Evolutionary conservation across 495 filamentous ascomycete genomes (phyloP).

Genomic region (Thozetella sp.): DNA sequence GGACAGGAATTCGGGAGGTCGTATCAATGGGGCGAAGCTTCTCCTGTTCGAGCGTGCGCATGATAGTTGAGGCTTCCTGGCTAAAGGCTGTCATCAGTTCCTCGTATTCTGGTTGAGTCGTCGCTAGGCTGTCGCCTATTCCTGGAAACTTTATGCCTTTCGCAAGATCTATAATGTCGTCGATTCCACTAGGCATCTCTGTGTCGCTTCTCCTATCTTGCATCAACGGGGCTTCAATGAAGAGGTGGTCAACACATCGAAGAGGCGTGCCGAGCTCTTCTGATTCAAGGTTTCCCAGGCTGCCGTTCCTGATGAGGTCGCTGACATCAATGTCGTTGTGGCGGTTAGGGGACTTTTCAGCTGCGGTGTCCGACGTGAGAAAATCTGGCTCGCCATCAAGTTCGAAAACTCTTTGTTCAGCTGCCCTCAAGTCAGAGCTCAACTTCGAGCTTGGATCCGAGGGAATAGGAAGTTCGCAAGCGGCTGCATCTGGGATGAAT

Average conservation of each 20-base stretch:
- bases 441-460: slow-evolving; percentile 51
- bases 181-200: no score
- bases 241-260: no score
- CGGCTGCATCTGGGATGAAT: slow-evolving; percentile 47
- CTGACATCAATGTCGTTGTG: slow-evolving; percentile 21
- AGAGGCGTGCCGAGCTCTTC: no score
- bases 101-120: slow-evolving; percentile 26
- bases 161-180: no score
- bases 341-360: slow-evolving; percentile 9
- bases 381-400: slow-evolving; percentile 14
- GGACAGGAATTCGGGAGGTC: slow-evolving; percentile 56
- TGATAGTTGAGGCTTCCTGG: slow-evolving; percentile 42
- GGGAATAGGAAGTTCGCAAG: slow-evolving; percentile 50
- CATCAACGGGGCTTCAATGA: slow-evolving; percentile 25
- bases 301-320: slow-evolving; percentile 19
- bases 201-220: slow-evolving; percentile 5
- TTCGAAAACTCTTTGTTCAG: slow-evolving; percentile 35
- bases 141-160: no score
- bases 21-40: slow-evolving; percentile 60
- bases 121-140: slow-evolving; percentile 12
- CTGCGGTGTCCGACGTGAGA: slow-evolving; percentile 8
- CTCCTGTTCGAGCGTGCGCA: slow-evolving; percentile 58
- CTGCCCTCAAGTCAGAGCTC: slow-evolving; percentile 42
- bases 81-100: slow-evolving; percentile 44
- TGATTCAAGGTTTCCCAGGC: slow-evolving; percentile 12